Evolutionary conservation across 1,284 basidiomycete genomes (phyloP), one percentile per base, ranked within the genome.

Genomic region (Malassezia nana): DNA sequence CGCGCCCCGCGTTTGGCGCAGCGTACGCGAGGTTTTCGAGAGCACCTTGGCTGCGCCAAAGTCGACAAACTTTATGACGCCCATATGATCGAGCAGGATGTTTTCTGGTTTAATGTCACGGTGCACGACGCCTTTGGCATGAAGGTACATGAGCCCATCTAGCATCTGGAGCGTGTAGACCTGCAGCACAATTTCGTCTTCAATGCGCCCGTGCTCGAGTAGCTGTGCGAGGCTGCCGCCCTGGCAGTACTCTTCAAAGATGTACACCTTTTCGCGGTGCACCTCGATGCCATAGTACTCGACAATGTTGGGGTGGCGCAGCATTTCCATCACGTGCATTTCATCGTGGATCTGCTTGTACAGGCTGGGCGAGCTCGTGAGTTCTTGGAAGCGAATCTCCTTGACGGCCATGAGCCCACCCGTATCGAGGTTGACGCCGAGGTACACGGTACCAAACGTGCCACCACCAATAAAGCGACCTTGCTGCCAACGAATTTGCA

Each of bases 271-370:
- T 78, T 98, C 94, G 20, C 94, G 85, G 74, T 98, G 92, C 5
- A 96, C 92, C 76, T 99, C 94, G 65, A 99, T 94, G 32, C 94
- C 94, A 72, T 95, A 96, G 76, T 96, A 99, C 75, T 98, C 91
- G 55, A 99, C 94, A 52, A 98, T 87, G 71, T 99, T 98, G 13
- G 89, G 89, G 75, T 99, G 94, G 62, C 88, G 87, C 28, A 99
- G 81, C 84, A 98, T 86, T 76, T 94, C 89, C 94, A 99, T 99
- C 58, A 98, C 90, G 64, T 84, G 86, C 61, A 96, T 84, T 77
- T 99, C 94, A 74, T 98, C 91, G 74, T 85, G 86, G 76, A 99
- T 95, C 73, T 94, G 89, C 60, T 88, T 82, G 77, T 91, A 75
- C 12, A 77, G 62, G 39, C 64, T 64, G 2, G 77, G 76, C 84